Percentiles rank a stretch among this genome's conserved stretches.
Conservation (phyloP, 805 yeast genomes). For the Yamadazyma scolyti region DNA sequence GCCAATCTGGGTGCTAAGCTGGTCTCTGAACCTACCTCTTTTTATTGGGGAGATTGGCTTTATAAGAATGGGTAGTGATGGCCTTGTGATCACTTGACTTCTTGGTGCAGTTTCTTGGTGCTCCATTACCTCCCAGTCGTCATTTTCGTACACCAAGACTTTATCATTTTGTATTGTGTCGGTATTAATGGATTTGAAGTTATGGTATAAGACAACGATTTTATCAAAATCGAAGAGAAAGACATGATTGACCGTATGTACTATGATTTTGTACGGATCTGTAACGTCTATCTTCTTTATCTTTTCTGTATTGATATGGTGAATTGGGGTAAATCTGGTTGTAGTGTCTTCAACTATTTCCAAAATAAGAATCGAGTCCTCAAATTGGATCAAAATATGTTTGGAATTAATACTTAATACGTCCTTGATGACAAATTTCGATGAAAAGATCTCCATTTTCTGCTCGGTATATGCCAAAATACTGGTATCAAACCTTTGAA, state of each 20-base stretch:
- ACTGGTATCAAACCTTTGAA: slow-evolving; percentile 9
- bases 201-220: no score
- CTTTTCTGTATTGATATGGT: slow-evolving; percentile 6
- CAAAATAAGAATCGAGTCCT: slow-evolving; percentile 5
- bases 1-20: background rate
- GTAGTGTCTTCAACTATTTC: slow-evolving; percentile 4
- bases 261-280: slow-evolving; percentile 1
- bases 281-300: slow-evolving; percentile 1
- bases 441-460: background rate
- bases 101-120: no score
- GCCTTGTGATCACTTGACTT: no score
- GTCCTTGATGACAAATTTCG: no score
- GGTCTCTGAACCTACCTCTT: no score
- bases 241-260: slow-evolving; percentile 2
- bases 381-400: no score
- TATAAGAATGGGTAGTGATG: no score
- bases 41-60: no score
- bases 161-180: no score
- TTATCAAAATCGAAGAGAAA: slow-evolving; percentile 5
- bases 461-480: slow-evolving; percentile 3
- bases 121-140: no score
- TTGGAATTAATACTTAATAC: no score
- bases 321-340: slow-evolving; percentile 7
- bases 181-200: no score
- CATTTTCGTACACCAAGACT: background rate